Percentiles rank a stretch among this genome's conserved stretches.
phyloP scores from a whole-genome alignment of 768 basidiomycete genomes.

The Calocera cornea region DNA sequence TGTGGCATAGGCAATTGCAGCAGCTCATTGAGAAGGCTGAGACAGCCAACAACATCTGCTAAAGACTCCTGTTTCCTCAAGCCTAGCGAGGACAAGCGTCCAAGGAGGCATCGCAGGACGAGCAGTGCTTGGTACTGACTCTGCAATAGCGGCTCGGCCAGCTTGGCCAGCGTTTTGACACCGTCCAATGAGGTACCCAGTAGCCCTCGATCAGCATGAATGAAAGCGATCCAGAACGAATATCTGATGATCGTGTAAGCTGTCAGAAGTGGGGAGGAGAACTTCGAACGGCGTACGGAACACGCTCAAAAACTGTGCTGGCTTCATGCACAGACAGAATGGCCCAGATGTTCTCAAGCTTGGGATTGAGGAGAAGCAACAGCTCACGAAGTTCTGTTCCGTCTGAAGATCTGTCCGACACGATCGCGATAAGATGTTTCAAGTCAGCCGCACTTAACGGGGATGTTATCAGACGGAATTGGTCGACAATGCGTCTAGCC shows the following conservation, averaged over 20 bases:
- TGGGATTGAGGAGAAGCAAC: neutral
- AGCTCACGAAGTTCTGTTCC: neutral
- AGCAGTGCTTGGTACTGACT: neutral
- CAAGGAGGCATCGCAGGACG: neutral
- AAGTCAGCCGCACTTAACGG: neutral
- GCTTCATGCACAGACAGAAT: neutral
- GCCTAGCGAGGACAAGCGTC: neutral
- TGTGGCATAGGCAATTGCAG: neutral
- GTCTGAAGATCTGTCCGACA: neutral
- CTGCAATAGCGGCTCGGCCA: neutral
- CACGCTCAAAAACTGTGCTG: neutral
- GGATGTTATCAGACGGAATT: neutral
- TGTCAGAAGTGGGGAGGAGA: neutral
- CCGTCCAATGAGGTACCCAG: neutral
- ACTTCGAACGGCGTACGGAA: neutral
- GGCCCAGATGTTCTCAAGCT: neutral
- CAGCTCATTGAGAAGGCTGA: neutral
- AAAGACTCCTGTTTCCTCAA: neutral
- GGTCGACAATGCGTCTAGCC: neutral
- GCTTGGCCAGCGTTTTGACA: neutral
- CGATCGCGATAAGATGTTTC: neutral
- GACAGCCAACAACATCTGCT: neutral
- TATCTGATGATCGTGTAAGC: neutral
- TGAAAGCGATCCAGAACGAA: neutral
- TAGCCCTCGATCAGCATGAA: neutral